Base-by-base conservation (phyloP, 2,329 filamentous ascomycete genomes). In the Alternaria alternata region DNA sequence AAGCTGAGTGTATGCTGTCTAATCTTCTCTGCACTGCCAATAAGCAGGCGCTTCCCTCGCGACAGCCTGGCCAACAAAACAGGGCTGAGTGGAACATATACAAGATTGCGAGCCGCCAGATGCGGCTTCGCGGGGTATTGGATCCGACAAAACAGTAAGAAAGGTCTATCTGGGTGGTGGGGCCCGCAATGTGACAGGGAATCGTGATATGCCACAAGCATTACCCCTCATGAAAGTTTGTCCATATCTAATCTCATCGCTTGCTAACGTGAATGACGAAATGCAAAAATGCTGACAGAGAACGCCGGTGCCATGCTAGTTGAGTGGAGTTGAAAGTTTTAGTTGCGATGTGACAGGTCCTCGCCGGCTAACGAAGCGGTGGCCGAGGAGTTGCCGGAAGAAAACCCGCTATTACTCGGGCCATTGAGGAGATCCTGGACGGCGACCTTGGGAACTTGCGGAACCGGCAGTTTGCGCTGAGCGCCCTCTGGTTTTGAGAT, bases 381-480 rank as follows among this genome's bases (percentile, higher is more conserved):
- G 42, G 91, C 87, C 44, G 92, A 95, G 59, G 91, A 94, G 67
- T 89, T 88, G 54, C 91, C 91, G 63, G 91, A 94, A 49, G 86
- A 85, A 74, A 89, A 89, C 63, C 88, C 91, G 49, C 87, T 87
- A 24, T 81, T 64, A 53, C 56, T 80, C 8, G 72, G 65, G 49
- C 82, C 85, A 63, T 90, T 90, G 60, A 96, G 82, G 57, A 97
- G 85, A 71, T 97, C 94, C 70, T 94, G 91, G 5, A 96, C 90
- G 2, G 91, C 91, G 43, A 96, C 91, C 78, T 95, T 95, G 56
- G 93, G 92, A n/a, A 94, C 87, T 80, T 94, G 92, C 6, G 93
- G 93, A 16, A 97, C 91, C 0, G 94, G 94, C 18, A 98, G 84
- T 80, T 98, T 98, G 70, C 94, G 85, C 81, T 95, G 92, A 24